Base-by-base conservation (phyloP, 2,329 filamentous ascomycete genomes). In the Arachnopeziza araneosa region DNA sequence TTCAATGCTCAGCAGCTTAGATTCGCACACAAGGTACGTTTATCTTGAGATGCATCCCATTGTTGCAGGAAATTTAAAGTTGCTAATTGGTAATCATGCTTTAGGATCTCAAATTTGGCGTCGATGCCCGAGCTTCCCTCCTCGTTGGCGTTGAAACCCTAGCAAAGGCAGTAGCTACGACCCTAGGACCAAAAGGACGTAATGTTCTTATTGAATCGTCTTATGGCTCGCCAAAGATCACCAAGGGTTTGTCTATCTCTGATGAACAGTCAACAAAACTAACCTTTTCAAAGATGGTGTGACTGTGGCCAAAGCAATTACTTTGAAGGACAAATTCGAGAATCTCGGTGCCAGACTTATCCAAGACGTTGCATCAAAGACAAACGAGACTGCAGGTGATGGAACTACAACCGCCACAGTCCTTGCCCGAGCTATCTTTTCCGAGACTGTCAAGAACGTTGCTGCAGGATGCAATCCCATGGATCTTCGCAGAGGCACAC, bases 361-460 rank as follows among this genome's bases (percentile, higher is more conserved):
- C 70, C 93, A 98, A 80, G 95, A 99, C 78, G 95, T 99, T 69
- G 95, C 95, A 72, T 95, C 91, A 74, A 99, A 99, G 88, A 99
- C 95, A 75, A 99, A 99, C 83, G 95, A 99, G 81, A 88, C 92
- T 70, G 95, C 95, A 69, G 95, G 95, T 88, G 95, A 99, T 77
- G 95, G 95, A 79, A 99, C 95, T 71, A 99, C 95, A 67, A 96
- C 93, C 67, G 95, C 95, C 67, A 99, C 95, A 66, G 95, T 98
- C 69, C 91, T 99, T 69, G 95, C 92, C 70, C 91, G 92, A 71
- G 90, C 93, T 76, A 99, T 99, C 80, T 99, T 99, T 86, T 96
- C 95, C 78, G 95, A 99, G 85, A 98, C 93, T 58, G 95, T 98
- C 76, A 99, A 99, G 89, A 99, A 99, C 77, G 95, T 99, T 67